Base-by-base conservation (phyloP, 2,329 filamentous ascomycete species). In the Cercospora zeae-maydis region DNA sequence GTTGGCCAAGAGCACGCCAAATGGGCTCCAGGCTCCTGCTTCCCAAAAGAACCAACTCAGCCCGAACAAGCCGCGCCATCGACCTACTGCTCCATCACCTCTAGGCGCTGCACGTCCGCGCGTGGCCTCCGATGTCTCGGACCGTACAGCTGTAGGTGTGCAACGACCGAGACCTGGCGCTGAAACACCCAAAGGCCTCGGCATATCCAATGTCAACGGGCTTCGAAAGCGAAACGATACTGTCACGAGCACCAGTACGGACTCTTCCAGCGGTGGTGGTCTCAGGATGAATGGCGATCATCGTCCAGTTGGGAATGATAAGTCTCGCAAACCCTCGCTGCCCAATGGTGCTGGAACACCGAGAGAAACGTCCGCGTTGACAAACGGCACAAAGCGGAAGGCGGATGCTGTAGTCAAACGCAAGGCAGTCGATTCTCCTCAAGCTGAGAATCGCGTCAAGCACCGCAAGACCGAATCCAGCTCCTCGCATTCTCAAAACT, bases 81-180 rank as follows among this genome's bases (percentile, higher is more conserved):
- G 83, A 45, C 84, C 85, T 1, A 83, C 82, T 70, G 87, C 87
- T 58, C 84, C 84, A 2, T 87, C 86, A 14, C 85, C 84, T 11
- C 80, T 87, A 10, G 84, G 83, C 9, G 84, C 83, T 6, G 86
- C 85, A 2, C 84, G 84, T 21, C 84, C 85, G 5, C 81, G 85
- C 64, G 86, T 85, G 71, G 82, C 83, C 30, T 86, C 84, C 19
- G 84, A 87, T 70, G 76, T 83, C 9, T 72, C 73, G 19, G 72
- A 72, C 37, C 62, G 71, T 53, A 66, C 62, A 42, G 69, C 67
- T 10, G 57, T 70, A 4, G 72, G 70, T 30, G 61, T 70, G 13
- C 71, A 73, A 54, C 69, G 68, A 19, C 53, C 53, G 10, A 68
- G 63, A 63, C 67, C 66, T 42, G 71, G 69, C 54, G 69, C 60